Base-by-base conservation (phyloP, 2,329 filamentous ascomycete species). In the Periconia digitata region DNA sequence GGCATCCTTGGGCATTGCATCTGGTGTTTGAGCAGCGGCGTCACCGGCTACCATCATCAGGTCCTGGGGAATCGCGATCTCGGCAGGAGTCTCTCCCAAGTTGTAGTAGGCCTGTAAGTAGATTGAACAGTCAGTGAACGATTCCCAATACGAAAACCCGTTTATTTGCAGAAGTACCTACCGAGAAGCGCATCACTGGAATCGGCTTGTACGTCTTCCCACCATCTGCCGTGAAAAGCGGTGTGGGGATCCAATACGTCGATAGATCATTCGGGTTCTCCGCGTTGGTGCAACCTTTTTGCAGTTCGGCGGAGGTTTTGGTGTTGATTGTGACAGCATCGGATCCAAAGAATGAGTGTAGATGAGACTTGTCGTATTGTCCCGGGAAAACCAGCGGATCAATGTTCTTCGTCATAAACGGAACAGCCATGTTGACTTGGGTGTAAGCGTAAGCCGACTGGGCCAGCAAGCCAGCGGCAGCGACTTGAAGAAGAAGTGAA, bases 71-170 rank as follows among this genome's bases (percentile, higher is more conserved):
- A 78, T 74, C 13, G 74, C 54, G 6, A 78, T 61, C 51, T 78
- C 75, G 21, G 75, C 75, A 16, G 71, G 63, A 5, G 71, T 68
- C 49, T 67, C 62, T 42, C 63, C 63, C 17, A 74, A 66, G 24
- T 72, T 74, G 62, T 79, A 79, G 64, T 78, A 79, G 16, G 76
- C 73, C n/a, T n/a, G n/a, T n/a, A n/a, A n/a, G n/a, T n/a, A n/a
- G n/a, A n/a, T n/a, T n/a, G n/a, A n/a, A n/a, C n/a, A n/a, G n/a
- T n/a, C n/a, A n/a, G n/a, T n/a, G n/a, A n/a, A n/a, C n/a, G n/a
- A n/a, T n/a, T n/a, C n/a, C n/a, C n/a, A n/a, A n/a, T n/a, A n/a
- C n/a, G n/a, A n/a, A n/a, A n/a, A n/a, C n/a, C n/a, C n/a, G n/a
- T n/a, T n/a, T n/a, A n/a, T n/a, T n/a, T n/a, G n/a, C n/a, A n/a